Evolutionary conservation across 1,284 basidiomycete species (phyloP).

Genomic region (Malassezia psittaci): DNA sequence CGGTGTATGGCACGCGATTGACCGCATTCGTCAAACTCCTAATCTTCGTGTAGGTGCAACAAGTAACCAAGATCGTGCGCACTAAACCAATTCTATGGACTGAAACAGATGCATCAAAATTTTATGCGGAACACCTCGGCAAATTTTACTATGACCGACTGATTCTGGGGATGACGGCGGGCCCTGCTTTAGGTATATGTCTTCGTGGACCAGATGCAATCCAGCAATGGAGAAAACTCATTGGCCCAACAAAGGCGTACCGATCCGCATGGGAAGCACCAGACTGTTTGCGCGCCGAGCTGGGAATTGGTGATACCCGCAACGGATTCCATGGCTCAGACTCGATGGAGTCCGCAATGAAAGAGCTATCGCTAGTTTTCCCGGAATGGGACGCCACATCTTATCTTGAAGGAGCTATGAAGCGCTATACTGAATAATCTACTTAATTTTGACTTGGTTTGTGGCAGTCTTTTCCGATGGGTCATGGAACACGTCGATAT

Average conservation of each 20-base stretch:
- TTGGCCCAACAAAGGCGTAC: slow-evolving; percentile 45
- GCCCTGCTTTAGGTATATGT: slow-evolving; percentile 34
- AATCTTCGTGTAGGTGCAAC: not conserved
- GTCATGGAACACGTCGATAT: slow-evolving; percentile 39
- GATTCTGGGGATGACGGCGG: slow-evolving; percentile 37
- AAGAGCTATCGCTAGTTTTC: slow-evolving; percentile 7
- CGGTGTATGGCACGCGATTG: slow-evolving; percentile 13
- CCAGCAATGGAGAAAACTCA: slow-evolving; percentile 27
- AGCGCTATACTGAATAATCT: not conserved
- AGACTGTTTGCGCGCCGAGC: slow-evolving; percentile 23
- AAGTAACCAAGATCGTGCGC: slow-evolving; percentile 23
- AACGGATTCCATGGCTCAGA: slow-evolving; percentile 43
- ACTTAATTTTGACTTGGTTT: slow-evolving; percentile 31
- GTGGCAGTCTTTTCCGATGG: slow-evolving; percentile 26
- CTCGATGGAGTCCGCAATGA: slow-evolving; percentile 5
- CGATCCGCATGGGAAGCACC: slow-evolving; percentile 30
- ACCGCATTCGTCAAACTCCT: not conserved
- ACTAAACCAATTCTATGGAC: slow-evolving; percentile 32
- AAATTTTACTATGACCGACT: slow-evolving; percentile 44
- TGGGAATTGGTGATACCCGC: slow-evolving; percentile 40
- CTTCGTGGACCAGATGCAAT: slow-evolving; percentile 36
- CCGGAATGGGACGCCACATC: slow-evolving; percentile 9
- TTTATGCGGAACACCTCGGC: slow-evolving; percentile 42
- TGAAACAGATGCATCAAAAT: slow-evolving; percentile 30
- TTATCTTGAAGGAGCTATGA: slow-evolving; percentile 1